phyloP scores from a whole-genome alignment of 257 asterid species.

The Nicotiana attenuata region DNA sequence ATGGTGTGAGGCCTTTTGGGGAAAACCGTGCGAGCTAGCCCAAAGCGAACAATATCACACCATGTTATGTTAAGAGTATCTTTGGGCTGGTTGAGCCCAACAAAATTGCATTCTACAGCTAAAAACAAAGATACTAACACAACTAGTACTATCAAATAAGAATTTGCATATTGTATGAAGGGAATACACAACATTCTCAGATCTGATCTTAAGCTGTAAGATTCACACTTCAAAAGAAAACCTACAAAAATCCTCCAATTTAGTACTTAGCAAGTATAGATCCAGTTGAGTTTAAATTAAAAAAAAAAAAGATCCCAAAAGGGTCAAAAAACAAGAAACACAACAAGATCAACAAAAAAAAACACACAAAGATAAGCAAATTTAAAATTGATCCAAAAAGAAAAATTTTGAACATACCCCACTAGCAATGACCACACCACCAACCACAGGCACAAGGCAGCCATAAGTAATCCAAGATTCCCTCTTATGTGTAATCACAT shows the following conservation, averaged over 20 bases:
- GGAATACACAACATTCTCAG: background rate
- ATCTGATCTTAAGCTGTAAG: background rate
- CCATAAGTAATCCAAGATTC: constrained; percentile 35
- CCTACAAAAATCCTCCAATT: constrained; percentile 2
- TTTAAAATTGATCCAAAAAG: background rate
- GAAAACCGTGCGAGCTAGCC: too few relatives aligned
- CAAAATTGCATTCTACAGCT: background rate
- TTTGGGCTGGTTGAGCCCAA: background rate
- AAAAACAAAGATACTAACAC: too few relatives aligned
- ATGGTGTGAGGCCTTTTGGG: too few relatives aligned
- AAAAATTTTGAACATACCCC: constrained; percentile 26
- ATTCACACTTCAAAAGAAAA: background rate
- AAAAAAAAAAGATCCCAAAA: background rate
- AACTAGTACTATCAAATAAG: background rate
- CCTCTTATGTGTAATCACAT: constrained; percentile 24
- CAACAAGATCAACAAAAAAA: background rate
- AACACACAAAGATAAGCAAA: background rate
- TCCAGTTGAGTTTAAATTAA: background rate
- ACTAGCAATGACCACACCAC: constrained; percentile 36
- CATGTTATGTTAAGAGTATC: too few relatives aligned
- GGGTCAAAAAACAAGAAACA: background rate
- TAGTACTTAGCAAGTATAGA: background rate
- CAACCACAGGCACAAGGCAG: constrained; percentile 31
- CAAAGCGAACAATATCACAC: too few relatives aligned
- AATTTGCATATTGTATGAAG: background rate